Percentiles rank a stretch among this genome's conserved stretches.
These are phyloP conservation scores for Heritiera littoralis DNA, from an alignment of 345 rosid species.

Conservation along the genomic window DNA sequence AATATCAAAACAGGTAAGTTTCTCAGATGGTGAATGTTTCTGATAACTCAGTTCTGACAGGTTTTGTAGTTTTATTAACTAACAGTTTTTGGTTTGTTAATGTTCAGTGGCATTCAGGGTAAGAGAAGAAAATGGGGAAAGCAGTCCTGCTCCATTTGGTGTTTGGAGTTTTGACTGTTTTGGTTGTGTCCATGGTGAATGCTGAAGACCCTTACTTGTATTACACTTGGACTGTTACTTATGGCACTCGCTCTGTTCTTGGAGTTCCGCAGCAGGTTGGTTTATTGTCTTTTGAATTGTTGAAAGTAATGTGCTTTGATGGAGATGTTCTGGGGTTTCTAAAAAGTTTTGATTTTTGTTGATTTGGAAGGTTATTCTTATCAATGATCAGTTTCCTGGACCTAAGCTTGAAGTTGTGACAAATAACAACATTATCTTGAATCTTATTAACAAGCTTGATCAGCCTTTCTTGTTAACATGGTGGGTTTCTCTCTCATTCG, in stretches of 20 bases:
- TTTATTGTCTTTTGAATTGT: conserved; percentile 6
- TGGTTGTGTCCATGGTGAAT: conserved; percentile 45
- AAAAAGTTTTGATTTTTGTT: conserved; percentile 7
- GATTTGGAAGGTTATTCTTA: conserved; percentile 71
- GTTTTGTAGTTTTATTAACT: background rate
- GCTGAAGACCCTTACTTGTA: conserved; percentile 81
- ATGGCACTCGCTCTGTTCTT: conserved; percentile 74
- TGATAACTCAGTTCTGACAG: background rate
- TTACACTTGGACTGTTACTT: conserved; percentile 88
- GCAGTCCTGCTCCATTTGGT: conserved; percentile 30
- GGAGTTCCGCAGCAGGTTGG: conserved; percentile 89
- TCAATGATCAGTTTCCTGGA: conserved; percentile 98
- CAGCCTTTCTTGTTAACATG: conserved; percentile 94
- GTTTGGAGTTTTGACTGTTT: conserved; percentile 48
- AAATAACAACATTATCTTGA: conserved; percentile 85
- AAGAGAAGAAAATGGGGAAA: conserved; percentile 31
- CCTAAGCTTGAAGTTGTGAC: conserved; percentile 92
- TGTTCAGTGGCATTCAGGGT: conserved; percentile 17
- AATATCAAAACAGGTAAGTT: conserved; percentile 9
- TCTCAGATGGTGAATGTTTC: background rate
- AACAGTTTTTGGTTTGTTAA: background rate
- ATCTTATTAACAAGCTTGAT: conserved; percentile 90
- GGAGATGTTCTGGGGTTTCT: conserved; percentile 14
- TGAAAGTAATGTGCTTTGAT: conserved; percentile 16
- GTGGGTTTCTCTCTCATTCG: conserved; percentile 32